These are phyloP conservation scores for Centrapalus pauciflorus DNA, from an alignment of 129 eudicot species.

Conservation along the genomic window DNA sequence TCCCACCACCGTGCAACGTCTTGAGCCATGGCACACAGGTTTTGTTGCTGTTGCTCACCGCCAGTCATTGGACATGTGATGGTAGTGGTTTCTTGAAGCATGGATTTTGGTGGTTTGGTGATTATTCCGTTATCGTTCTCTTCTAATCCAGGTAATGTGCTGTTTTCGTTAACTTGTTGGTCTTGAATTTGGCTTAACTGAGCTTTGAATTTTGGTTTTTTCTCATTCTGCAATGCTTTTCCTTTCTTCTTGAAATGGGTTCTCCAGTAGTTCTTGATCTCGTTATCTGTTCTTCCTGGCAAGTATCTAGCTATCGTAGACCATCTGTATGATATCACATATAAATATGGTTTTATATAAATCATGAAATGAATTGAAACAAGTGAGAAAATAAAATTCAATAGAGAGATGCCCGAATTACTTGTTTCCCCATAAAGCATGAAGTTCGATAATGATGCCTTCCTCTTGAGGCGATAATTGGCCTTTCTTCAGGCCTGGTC, in stretches of 20 bases:
- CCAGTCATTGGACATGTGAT: background rate
- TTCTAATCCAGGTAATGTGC: slow-evolving; percentile 16
- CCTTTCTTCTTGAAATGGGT: slow-evolving; percentile 69
- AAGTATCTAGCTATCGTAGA: slow-evolving; percentile 78
- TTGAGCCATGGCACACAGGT: slow-evolving; percentile 25
- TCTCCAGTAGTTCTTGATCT: slow-evolving; percentile 77
- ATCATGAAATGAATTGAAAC: background rate
- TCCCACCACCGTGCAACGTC: slow-evolving; percentile 34
- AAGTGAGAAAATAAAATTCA: background rate
- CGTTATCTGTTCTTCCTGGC: slow-evolving; percentile 85
- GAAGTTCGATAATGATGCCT: slow-evolving; percentile 89
- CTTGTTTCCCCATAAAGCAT: slow-evolving; percentile 95
- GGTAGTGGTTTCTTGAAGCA: slow-evolving; percentile 13
- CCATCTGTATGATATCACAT: slow-evolving; percentile 44
- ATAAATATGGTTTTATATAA: background rate
- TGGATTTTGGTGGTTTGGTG: slow-evolving; percentile 7
- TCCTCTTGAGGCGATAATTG: slow-evolving; percentile 82
- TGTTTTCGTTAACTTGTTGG: background rate
- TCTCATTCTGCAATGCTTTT: slow-evolving; percentile 23
- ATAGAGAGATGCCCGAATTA: slow-evolving; percentile 26
- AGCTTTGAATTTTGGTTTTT: slow-evolving; percentile 21
- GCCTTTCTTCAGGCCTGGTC: slow-evolving; percentile 85
- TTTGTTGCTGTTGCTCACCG: slow-evolving; percentile 21
- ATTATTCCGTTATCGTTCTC: background rate
- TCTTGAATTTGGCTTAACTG: slow-evolving; percentile 9